Conservation (phyloP, 2,329 filamentous ascomycete species). For the Aspergillus sclerotialis region DNA sequence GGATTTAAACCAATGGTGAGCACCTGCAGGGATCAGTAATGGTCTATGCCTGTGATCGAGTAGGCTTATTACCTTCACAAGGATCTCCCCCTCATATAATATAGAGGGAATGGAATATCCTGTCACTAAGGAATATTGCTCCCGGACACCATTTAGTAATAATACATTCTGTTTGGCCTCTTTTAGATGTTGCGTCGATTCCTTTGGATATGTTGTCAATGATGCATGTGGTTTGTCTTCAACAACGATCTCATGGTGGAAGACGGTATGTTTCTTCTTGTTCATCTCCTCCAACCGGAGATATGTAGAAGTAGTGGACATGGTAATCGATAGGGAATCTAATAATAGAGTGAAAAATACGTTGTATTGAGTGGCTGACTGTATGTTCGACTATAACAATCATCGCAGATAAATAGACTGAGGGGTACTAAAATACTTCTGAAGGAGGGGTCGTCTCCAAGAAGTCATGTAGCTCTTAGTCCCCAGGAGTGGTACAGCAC, state of each 20-base stretch:
- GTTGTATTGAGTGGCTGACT: too few species aligned
- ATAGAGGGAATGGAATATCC: slow-evolving; percentile 43
- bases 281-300: slow-evolving; percentile 60
- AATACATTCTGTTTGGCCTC: slow-evolving; percentile 38
- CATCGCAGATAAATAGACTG: too few species aligned
- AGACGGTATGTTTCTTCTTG: slow-evolving; percentile 60
- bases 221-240: slow-evolving; percentile 59
- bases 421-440: too few species aligned
- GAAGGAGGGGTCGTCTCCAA: too few species aligned
- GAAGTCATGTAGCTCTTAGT: too few species aligned
- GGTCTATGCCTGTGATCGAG: too few species aligned
- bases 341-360: too few species aligned
- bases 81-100: slow-evolving; percentile 46
- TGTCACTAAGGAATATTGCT: slow-evolving; percentile 43
- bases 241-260: slow-evolving; percentile 56
- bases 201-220: slow-evolving; percentile 1
- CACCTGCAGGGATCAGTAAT: too few species aligned
- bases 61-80: slow-evolving; percentile 57
- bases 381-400: too few species aligned
- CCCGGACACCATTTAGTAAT: slow-evolving; percentile 43
- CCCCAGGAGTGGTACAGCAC: too few species aligned
- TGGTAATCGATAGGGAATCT: too few species aligned
- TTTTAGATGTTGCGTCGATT: slow-evolving; percentile 1
- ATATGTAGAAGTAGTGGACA: too few species aligned
- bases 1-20: slow-evolving; percentile 67